Conservation (phyloP, 129 eudicot genomes). For the Deinandra increscens region DNA sequence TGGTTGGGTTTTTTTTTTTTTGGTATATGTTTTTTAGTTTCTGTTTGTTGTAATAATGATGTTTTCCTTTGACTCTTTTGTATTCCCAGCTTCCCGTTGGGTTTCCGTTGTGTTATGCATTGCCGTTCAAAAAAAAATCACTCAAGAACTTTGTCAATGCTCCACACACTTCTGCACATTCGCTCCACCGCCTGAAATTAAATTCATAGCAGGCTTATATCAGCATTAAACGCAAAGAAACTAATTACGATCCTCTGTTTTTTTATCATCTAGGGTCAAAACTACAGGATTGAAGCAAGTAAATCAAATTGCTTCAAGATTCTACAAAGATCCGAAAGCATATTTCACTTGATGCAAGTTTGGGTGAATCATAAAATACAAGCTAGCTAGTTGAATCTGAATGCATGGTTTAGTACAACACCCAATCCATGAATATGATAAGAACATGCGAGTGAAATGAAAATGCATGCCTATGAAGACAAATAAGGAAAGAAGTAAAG, state of each 20-base stretch:
- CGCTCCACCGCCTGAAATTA: slow-evolving; percentile 66
- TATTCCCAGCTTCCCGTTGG: no score
- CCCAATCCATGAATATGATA: background rate
- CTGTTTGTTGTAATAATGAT: no score
- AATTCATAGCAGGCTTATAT: slow-evolving; percentile 9
- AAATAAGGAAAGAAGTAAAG: background rate
- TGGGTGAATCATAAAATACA: background rate
- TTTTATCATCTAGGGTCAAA: background rate
- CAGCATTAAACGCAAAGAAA: background rate
- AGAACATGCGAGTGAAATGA: background rate
- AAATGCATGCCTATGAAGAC: background rate
- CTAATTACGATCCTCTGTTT: background rate
- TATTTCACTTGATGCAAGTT: background rate
- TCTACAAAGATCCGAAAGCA: background rate
- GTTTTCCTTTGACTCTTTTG: no score
- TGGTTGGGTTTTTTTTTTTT: no score
- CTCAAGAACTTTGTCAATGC: slow-evolving; percentile 47
- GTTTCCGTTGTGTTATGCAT: no score
- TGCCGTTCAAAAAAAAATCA: no score
- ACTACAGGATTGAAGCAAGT: no score
- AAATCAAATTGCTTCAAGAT: background rate
- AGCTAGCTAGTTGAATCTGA: background rate
- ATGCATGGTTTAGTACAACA: background rate
- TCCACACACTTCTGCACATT: slow-evolving; percentile 55
- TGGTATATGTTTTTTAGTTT: no score